Base-by-base conservation (phyloP, 306 rosid genomes). In the Acmispon strigosus region DNA sequence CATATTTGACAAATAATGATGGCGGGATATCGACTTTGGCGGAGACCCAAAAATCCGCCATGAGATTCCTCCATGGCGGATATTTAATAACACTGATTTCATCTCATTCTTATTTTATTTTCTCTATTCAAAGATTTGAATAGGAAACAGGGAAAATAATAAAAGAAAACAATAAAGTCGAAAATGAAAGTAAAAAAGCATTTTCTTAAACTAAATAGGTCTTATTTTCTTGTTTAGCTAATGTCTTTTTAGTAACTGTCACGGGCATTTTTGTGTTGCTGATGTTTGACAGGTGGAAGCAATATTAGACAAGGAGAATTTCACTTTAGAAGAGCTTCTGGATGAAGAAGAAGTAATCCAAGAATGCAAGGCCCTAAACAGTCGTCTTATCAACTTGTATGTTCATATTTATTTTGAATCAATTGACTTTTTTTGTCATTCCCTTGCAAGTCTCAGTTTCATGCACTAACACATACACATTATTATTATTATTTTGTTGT, bases 321-420 rank as follows among this genome's bases (percentile, higher is more conserved):
- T 95, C 79, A 85, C 99, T 39, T 78, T 95, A 81, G 97, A 95
- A 69, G 99, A 95, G 86, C 99, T 95, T 81, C 84, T 95, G 18
- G 99, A 95, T 58, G 99, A 95, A 80, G 99, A 95, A 78, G 99
- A 95, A 82, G 84, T 95, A 77, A 95, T 95, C 74, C 99, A 95
- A 84, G 99, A 95, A 82, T 95, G 97, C 99, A 95, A 95, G 86
- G 90, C 96, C 64, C 84, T 91, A 59, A 95, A 95, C 86, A 95
- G 96, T 64, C 97, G 99, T 32, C 96, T 95, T 72, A 88, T 95
- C 80, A 91, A 95, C 79, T 91, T 87, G 99, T 95, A 89, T 52
- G 76, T 70, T 71, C 60, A 16, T 68, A 65, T 53, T 22, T 72
- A 62, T 50, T 58, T 66, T 12, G 20, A 61, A 49, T 52, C 43